phyloP scores from a whole-genome alignment of 1,284 basidiomycete genomes.

The Boletellus deceptivus region DNA sequence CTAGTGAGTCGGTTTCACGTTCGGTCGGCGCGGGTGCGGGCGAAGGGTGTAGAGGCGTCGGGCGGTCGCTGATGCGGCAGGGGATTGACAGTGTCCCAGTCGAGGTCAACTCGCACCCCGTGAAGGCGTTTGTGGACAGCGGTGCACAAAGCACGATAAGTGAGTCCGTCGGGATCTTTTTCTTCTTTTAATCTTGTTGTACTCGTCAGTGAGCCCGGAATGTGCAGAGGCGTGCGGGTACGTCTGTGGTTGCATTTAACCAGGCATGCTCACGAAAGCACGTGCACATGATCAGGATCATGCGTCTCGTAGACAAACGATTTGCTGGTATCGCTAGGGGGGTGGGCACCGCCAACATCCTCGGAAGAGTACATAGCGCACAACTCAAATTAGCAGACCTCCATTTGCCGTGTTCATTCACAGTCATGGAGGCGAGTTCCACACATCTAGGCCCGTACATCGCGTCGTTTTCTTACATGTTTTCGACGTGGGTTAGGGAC shows the following conservation, averaged over 20 bases:
- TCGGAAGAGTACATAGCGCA: conserved; percentile 92
- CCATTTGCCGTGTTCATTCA: conserved; percentile 88
- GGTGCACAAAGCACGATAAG: conserved; percentile 97
- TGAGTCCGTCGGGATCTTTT: conserved; percentile 40
- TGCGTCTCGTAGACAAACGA: conserved; percentile 87
- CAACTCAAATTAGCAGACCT: conserved; percentile 87
- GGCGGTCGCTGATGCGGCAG: conserved; percentile 13
- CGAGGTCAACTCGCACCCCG: conserved; percentile 87
- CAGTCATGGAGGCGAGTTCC: conserved; percentile 81
- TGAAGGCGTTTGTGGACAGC: conserved; percentile 98
- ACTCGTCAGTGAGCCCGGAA: conserved; percentile 80
- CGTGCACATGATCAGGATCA: conserved; percentile 54
- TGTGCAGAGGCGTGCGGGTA: conserved; percentile 92
- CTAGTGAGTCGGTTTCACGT: conserved; percentile 57
- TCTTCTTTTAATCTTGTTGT: conserved; percentile 10
- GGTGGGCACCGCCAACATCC: conserved; percentile 92
- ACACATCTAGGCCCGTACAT: neutral
- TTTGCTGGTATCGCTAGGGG: conserved; percentile 93
- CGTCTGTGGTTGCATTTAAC: conserved; percentile 27
- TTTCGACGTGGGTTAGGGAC: conserved; percentile 52
- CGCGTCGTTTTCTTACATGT: neutral
- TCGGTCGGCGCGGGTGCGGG: neutral
- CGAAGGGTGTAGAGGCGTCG: neutral
- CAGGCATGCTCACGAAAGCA: neutral
- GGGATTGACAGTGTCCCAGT: conserved; percentile 62